Percentiles rank a stretch among this genome's conserved stretches.
These are phyloP conservation scores for Neltuma alba DNA, from an alignment of 306 rosid genomes.

Conservation along the genomic window DNA sequence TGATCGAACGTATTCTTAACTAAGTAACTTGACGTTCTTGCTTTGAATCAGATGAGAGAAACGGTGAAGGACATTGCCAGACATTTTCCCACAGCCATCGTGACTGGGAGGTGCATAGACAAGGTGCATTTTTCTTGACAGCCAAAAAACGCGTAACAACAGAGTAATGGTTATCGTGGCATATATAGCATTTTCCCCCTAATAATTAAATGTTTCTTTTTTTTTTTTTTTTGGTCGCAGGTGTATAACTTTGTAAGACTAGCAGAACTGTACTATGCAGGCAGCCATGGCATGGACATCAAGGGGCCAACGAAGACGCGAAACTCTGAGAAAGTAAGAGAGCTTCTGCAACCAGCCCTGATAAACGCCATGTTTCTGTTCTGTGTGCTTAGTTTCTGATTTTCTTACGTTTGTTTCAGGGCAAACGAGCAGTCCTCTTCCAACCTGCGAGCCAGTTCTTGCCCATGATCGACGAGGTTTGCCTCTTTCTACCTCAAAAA, in stretches of 20 bases:
- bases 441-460: conserved; percentile 86
- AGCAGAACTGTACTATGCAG: conserved; percentile 85
- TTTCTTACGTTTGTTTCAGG: conserved; percentile 51
- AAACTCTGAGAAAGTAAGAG: conserved; percentile 59
- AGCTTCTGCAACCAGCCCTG: background rate
- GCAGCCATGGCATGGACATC: conserved; percentile 99
- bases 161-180: background rate
- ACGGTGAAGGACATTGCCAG: conserved; percentile 72
- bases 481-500: conserved; percentile 9
- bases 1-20: background rate
- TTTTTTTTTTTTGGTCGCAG: conserved; percentile 40
- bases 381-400: conserved; percentile 16
- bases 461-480: conserved; percentile 88
- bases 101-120: conserved; percentile 81
- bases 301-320: conserved; percentile 72
- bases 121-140: conserved; percentile 65
- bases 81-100: conserved; percentile 89
- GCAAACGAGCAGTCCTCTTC: conserved; percentile 52
- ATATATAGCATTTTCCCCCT: background rate
- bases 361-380: conserved; percentile 7
- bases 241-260: conserved; percentile 77
- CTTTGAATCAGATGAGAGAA: conserved; percentile 69
- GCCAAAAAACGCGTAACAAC: background rate
- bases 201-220: background rate
- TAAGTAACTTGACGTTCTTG: background rate